These are phyloP conservation scores for Citrus cavaleriei DNA, from an alignment of 345 rosid genomes.

Conservation along the genomic window DNA sequence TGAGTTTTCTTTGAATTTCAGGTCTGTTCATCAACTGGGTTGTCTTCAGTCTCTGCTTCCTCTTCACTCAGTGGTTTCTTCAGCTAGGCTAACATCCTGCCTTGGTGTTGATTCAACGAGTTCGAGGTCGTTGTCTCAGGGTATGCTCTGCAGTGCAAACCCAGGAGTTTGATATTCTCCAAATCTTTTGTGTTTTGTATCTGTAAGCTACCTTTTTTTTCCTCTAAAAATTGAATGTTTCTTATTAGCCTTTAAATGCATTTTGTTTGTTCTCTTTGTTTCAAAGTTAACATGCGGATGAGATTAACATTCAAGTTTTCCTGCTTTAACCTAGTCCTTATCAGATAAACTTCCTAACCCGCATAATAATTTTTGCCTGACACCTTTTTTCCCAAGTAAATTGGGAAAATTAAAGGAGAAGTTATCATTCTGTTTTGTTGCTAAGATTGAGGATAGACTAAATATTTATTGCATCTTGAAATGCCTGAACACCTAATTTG, in stretches of 20 bases:
- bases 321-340: background rate
- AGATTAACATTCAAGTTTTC: background rate
- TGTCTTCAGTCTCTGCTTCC: slow-evolving; percentile 82
- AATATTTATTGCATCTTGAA: background rate
- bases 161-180: slow-evolving; percentile 88
- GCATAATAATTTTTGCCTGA: background rate
- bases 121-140: slow-evolving; percentile 95
- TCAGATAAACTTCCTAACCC: background rate
- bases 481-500: background rate
- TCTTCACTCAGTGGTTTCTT: slow-evolving; percentile 69
- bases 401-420: background rate
- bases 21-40: slow-evolving; percentile 65
- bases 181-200: slow-evolving; percentile 52
- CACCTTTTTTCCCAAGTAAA: background rate
- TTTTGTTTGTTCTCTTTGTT: background rate
- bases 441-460: background rate
- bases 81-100: slow-evolving; percentile 87
- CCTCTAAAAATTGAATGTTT: slow-evolving; percentile 7
- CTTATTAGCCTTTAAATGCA: slow-evolving; percentile 1
- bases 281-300: background rate
- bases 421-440: background rate
- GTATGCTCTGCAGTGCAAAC: slow-evolving; percentile 93
- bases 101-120: slow-evolving; percentile 72
- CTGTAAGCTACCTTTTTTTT: slow-evolving; percentile 58
- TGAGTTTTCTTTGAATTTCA: slow-evolving; percentile 20